phyloP scores from a whole-genome alignment of 331 rosid species.

The Malus hybrid region DNA sequence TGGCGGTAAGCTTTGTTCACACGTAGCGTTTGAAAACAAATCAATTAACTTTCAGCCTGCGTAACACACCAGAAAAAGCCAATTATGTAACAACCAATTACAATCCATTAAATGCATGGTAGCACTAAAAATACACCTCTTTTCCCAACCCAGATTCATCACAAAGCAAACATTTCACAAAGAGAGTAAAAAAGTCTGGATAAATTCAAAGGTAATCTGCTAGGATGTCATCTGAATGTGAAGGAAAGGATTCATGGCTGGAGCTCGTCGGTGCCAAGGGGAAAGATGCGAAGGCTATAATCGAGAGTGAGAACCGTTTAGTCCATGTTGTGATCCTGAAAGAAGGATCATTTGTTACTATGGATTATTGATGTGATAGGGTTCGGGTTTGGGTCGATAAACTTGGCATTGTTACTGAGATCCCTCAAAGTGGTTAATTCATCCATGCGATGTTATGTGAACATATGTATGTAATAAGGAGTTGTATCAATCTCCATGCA shows the following conservation, averaged over 20 bases:
- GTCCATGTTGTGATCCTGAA: constrained; percentile 21
- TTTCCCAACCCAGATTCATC: neutral
- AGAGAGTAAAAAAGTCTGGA: too few species aligned
- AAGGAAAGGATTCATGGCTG: constrained; percentile 50
- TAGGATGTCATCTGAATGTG: neutral
- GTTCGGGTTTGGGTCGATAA: constrained; percentile 38
- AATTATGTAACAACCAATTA: neutral
- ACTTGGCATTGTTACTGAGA: constrained; percentile 12
- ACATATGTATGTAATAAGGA: neutral
- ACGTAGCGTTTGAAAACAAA: neutral
- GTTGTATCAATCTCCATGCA: neutral
- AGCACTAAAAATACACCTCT: neutral
- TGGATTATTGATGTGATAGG: constrained; percentile 27
- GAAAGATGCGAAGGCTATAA: constrained; percentile 25
- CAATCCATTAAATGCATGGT: neutral
- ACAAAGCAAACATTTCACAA: neutral
- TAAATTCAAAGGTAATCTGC: neutral
- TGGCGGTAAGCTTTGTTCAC: neutral
- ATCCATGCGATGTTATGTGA: neutral
- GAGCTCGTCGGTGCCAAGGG: constrained; percentile 34
- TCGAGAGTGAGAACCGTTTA: constrained; percentile 36
- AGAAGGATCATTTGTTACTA: neutral
- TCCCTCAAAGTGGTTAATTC: constrained; percentile 18
- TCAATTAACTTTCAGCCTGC: neutral
- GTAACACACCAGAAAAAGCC: neutral